Conservation (phyloP, 2,329 filamentous ascomycete species). For the Cercospora zeina region DNA sequence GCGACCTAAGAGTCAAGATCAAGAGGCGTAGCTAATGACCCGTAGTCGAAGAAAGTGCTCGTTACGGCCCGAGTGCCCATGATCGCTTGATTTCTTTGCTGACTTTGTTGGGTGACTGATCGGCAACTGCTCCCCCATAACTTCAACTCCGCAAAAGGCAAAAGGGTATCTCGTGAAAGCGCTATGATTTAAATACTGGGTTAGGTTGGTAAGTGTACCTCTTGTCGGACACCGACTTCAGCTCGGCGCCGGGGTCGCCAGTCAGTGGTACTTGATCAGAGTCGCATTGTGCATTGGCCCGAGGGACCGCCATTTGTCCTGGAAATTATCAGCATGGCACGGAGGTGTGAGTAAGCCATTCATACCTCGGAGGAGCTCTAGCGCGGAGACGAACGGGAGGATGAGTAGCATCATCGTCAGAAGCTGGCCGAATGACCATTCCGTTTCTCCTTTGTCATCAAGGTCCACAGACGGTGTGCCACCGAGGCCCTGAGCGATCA, state of each 20-base stretch:
- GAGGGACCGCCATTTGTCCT: conserved; percentile 31
- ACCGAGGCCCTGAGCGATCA: conserved; percentile 63
- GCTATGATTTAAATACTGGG: conserved; percentile 22
- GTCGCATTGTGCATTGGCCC: conserved; percentile 20
- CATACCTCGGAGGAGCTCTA: conserved; percentile 61
- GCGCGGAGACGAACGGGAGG: conserved; percentile 59
- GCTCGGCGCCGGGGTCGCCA: conserved; percentile 13
- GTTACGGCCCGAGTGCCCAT: neutral
- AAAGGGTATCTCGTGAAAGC: conserved; percentile 5
- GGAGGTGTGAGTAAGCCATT: neutral
- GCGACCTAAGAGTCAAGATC: conserved; percentile 34
- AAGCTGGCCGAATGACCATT: conserved; percentile 65
- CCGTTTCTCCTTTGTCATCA: conserved; percentile 55
- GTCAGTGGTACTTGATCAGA: conserved; percentile 28
- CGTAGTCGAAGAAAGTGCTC: neutral
- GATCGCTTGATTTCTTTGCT: neutral
- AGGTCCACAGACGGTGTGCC: conserved; percentile 53
- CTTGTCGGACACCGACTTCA: conserved; percentile 16
- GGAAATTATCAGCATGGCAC: neutral
- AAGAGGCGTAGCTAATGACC: conserved; percentile 7
- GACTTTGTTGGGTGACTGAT: neutral
- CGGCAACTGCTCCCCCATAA: neutral
- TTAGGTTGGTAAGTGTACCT: conserved; percentile 27
- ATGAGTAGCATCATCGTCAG: conserved; percentile 60
- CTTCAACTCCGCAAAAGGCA: neutral